These are phyloP conservation scores for Pistacia integerrima DNA, from an alignment of 345 rosid species.

Conservation along the genomic window DNA sequence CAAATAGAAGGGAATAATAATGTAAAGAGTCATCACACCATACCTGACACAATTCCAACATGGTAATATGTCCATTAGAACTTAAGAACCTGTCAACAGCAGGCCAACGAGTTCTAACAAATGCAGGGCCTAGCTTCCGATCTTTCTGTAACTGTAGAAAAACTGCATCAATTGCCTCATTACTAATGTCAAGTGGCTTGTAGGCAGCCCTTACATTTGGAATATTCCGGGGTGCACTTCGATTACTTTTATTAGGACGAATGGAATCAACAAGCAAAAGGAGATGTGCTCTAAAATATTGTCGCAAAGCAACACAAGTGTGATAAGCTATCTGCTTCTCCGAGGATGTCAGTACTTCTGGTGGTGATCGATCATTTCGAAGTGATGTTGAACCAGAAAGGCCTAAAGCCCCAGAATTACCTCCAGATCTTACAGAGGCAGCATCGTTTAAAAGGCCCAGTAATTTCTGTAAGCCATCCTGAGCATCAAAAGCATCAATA, in stretches of 20 bases:
- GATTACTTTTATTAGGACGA: slow-evolving; percentile 80
- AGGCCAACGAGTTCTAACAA: slow-evolving; percentile 88
- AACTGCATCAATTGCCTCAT: slow-evolving; percentile 93
- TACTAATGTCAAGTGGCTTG: slow-evolving; percentile 96
- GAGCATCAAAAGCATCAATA: slow-evolving; percentile 94
- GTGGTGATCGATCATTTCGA: slow-evolving; percentile 75
- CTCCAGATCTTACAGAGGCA: slow-evolving; percentile 91
- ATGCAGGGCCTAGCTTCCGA: slow-evolving; percentile 87
- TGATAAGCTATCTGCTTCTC: slow-evolving; percentile 98
- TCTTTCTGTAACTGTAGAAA: slow-evolving; percentile 95
- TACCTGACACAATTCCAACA: slow-evolving; percentile 98
- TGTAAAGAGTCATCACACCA: slow-evolving; percentile 17
- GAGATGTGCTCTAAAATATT: slow-evolving; percentile 96
- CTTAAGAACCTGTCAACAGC: slow-evolving; percentile 76
- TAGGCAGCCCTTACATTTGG: slow-evolving; percentile 85
- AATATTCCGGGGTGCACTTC: slow-evolving; percentile 67
- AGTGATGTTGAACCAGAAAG: slow-evolving; percentile 48
- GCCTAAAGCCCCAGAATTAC: slow-evolving; percentile 57
- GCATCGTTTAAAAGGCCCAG: slow-evolving; percentile 78
- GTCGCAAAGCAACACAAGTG: slow-evolving; percentile 91
- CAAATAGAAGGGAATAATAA: slow-evolving; percentile 9
- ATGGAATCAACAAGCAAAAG: slow-evolving; percentile 86
- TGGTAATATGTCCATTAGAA: slow-evolving; percentile 80
- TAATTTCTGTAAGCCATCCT: slow-evolving; percentile 82
- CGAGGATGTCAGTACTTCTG: slow-evolving; percentile 85